Conservation (phyloP, 345 rosid genomes). For the Rhizophora mangle region DNA sequence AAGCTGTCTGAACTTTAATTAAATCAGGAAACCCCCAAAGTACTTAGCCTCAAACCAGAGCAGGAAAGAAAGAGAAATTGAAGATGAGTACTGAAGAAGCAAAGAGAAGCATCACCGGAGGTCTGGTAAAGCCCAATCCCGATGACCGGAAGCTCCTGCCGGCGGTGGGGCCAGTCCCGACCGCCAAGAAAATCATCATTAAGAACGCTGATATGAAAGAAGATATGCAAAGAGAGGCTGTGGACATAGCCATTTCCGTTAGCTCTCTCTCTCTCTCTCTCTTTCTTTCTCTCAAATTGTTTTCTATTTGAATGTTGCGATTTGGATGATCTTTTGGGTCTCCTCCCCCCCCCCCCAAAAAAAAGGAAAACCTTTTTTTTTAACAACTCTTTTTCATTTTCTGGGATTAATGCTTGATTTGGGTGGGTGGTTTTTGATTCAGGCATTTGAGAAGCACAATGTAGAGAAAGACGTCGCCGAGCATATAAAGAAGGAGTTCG, state of each 20-base stretch:
- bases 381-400: too few species aligned
- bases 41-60: background rate
- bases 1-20: too few species aligned
- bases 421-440: conserved; percentile 10
- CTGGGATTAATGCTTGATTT: background rate
- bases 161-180: conserved; percentile 34
- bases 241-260: conserved; percentile 78
- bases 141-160: conserved; percentile 51
- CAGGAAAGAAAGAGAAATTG: background rate
- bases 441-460: conserved; percentile 78
- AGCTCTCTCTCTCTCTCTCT: conserved; percentile 10
- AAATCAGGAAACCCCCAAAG: background rate
- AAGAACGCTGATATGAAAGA: conserved; percentile 99
- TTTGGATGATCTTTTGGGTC: conserved; percentile 11
- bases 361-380: background rate
- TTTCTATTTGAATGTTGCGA: background rate
- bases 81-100: conserved; percentile 49
- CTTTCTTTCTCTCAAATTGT: background rate
- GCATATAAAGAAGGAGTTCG: conserved; percentile 95
- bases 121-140: conserved; percentile 36
- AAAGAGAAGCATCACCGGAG: conserved; percentile 52
- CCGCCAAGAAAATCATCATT: conserved; percentile 54
- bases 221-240: conserved; percentile 86
- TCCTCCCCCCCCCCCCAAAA: background rate
- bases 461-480: conserved; percentile 98